Evolutionary conservation across 225 moss, liverwort and hornwort species (phyloP), one percentile per base, ranked within the genome.

Genomic region (Physcomitrium patens): DNA sequence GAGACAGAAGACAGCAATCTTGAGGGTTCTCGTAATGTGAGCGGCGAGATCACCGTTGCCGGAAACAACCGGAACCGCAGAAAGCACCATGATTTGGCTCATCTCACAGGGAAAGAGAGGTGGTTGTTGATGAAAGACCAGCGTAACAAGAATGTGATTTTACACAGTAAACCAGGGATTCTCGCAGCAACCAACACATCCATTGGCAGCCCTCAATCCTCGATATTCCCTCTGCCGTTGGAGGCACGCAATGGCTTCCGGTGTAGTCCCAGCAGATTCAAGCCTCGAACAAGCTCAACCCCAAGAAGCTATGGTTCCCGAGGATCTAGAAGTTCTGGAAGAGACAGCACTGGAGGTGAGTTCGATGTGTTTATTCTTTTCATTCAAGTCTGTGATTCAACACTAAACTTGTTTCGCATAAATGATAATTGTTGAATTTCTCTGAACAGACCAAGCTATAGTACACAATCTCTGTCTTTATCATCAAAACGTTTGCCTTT

Each of bases 1-100:
- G 87, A 93, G 81, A 94, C 89, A 53, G 93, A 92, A 69, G 92
- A 87, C 62, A 91, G 89, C 74, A 96, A 92, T 69, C 81, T 89
- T 22, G 92, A 94, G 76, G 86, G 87, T 68, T 85, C 85, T 42
- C 78, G 85, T 22, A 43, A 75, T 55, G 78, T 83, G 70, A 86
- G 92, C 57, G 89, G 88, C 42, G 94, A 94, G 57, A 88, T 91
- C 19, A 86, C 83, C 24, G 66, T 77, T 28, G 71, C 86, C 17
- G 84, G 83, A 56, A 86, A 74, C 67, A 84, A 80, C 69, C 83
- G 85, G 82, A 84, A 79, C 17, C 83, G 85, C 62, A 85, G 85
- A 79, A 96, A 82, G 74, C 67, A 60, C 22, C 72, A 75, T 18
- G 80, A 83, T 20, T 41, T 77, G 4, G 80, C 57, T 18, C 46